phyloP scores from a whole-genome alignment of 345 rosid species.

The Excoecaria agallocha region DNA sequence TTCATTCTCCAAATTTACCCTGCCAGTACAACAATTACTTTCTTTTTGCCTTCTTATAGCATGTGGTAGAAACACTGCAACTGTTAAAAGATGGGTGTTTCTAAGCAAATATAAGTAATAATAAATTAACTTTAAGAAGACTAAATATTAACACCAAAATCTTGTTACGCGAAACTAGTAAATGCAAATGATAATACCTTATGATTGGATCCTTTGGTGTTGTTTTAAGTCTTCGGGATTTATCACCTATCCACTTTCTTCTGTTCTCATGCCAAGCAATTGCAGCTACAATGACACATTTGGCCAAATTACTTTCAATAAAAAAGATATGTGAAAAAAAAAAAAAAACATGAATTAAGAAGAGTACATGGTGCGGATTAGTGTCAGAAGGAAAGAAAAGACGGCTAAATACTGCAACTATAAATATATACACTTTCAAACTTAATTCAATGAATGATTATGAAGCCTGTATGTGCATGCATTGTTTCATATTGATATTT shows the following conservation, averaged over 20 bases:
- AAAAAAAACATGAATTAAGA: background rate
- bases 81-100: background rate
- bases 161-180: constrained; percentile 6
- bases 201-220: constrained; percentile 62
- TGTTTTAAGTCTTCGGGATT: constrained; percentile 38
- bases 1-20: background rate
- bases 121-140: background rate
- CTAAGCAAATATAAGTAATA: background rate
- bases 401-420: background rate
- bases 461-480: background rate
- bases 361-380: background rate
- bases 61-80: background rate
- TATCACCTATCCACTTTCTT: constrained; percentile 74
- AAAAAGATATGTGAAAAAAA: background rate
- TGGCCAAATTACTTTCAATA: constrained; percentile 21
- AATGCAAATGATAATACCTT: constrained; percentile 42
- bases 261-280: constrained; percentile 72
- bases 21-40: background rate
- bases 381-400: background rate
- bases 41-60: background rate
- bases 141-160: background rate
- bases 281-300: constrained; percentile 47
- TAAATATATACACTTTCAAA: background rate
- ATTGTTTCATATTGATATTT: background rate
- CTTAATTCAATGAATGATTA: background rate